Percentiles rank a stretch among this genome's conserved stretches.
phyloP scores from a whole-genome alignment of 345 rosid species.

The Aquilaria yunnanensis region DNA sequence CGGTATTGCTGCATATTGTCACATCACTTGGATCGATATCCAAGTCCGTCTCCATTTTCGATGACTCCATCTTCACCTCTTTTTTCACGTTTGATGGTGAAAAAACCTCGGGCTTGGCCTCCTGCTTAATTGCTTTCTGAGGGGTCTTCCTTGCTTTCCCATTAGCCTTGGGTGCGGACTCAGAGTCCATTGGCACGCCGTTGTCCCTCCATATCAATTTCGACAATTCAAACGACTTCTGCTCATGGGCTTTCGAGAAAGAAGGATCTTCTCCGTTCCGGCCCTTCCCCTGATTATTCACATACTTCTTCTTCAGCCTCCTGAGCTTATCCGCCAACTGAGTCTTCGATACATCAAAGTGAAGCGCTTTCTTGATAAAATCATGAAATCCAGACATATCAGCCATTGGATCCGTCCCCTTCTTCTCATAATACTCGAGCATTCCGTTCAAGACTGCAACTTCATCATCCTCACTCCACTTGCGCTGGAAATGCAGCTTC shows the following conservation, averaged over 20 bases:
- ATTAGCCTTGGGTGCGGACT: background rate
- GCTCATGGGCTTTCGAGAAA: conserved; percentile 22
- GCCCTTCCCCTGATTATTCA: conserved; percentile 14
- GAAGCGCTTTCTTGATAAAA: conserved; percentile 17
- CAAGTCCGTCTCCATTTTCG: background rate
- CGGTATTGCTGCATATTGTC: background rate
- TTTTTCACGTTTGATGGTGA: background rate
- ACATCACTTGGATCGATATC: background rate
- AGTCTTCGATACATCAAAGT: conserved; percentile 5
- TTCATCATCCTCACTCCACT: conserved; percentile 30
- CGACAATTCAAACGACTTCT: conserved; percentile 19
- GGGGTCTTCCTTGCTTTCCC: background rate
- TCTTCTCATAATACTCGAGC: conserved; percentile 12
- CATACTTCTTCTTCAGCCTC: conserved; percentile 20
- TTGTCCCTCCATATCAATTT: conserved; percentile 27
- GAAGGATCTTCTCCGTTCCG: conserved; percentile 17
- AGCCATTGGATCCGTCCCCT: conserved; percentile 8
- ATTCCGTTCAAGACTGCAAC: conserved; percentile 25
- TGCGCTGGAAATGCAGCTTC: conserved; percentile 12
- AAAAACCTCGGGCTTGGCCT: background rate
- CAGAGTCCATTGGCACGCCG: background rate
- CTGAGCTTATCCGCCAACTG: conserved; percentile 23
- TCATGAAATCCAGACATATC: conserved; percentile 15
- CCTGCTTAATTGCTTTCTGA: background rate
- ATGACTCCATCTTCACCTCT: background rate